Evolutionary conservation across 805 yeast species (phyloP), one percentile per base, ranked within the genome.

Genomic region (Candida patagonica): DNA sequence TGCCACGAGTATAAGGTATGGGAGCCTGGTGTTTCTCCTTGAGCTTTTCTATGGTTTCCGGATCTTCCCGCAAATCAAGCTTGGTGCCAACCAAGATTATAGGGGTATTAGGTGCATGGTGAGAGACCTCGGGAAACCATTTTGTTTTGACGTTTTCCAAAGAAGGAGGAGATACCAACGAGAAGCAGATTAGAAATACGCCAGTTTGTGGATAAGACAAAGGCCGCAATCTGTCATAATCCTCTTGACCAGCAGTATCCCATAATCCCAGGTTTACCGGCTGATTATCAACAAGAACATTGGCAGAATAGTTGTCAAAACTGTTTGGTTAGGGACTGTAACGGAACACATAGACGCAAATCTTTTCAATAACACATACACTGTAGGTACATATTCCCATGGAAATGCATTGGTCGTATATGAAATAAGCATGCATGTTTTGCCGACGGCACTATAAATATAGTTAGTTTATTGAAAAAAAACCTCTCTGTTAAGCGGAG

Each of bases 231-330:
- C 95, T 70, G 59, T 87, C 95, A 59, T 86, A 86, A 57, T 86
- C 95, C 54, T 83, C 81, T 62, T 87, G 95, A 21, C 96, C 96
- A 2, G 96, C 95, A 12, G 96, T 87, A 72, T 87, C 96, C 95
- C 95, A 87, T 34, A 87, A 70, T 19, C 94, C 94, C 38, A 87
- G 68, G 54, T 84, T 85, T 53, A 82, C 79, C 40, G 85, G 83
- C 53, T 80, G 86, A 22, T 82, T 80, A 52, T 81, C 89, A 16
- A 79, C 78, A 71, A 85, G 74, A 20, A 87, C 86, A 31, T 80
- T 80, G 13, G 94, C 89, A 2, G 94, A 75, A 59, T 87, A 87
- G 61, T 87, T 86, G 58, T 87, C 96, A 54, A 87, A 87, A 4
- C 30, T 34, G 21, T 6, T 26, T 10, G 9, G 38, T 7, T 15